These are phyloP conservation scores for Ramularia collo-cygni DNA, from an alignment of 2,329 filamentous ascomycete genomes.

Conservation along the genomic window DNA sequence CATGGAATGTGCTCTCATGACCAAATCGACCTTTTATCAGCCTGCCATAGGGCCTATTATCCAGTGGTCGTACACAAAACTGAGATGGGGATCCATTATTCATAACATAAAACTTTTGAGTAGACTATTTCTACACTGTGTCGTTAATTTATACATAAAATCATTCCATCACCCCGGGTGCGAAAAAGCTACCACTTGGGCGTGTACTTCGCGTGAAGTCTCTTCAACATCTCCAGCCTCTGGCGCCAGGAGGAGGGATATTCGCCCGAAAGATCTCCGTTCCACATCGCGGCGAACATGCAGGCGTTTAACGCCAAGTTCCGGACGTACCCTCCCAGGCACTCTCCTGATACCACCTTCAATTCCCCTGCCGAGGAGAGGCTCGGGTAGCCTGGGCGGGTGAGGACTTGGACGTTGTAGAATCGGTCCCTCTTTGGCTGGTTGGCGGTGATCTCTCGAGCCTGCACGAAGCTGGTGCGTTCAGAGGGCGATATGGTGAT, in stretches of 20 bases:
- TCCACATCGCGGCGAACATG: conserved; percentile 88
- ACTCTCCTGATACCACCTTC: conserved; percentile 79
- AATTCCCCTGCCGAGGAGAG: conserved; percentile 83
- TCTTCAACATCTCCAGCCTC: conserved; percentile 75
- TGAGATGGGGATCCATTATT: too few relatives aligned
- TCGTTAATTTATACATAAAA: too few relatives aligned
- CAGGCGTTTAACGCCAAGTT: conserved; percentile 88
- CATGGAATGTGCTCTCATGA: too few relatives aligned
- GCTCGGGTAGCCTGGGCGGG: conserved; percentile 80
- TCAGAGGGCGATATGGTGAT: conserved; percentile 92
- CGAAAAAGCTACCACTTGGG: not conserved
- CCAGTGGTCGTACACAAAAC: too few relatives aligned
- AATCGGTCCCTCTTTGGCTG: conserved; percentile 48
- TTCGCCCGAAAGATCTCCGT: conserved; percentile 52
- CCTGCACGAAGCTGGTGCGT: conserved; percentile 65
- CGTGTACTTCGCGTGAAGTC: conserved; percentile 59
- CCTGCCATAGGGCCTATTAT: too few relatives aligned
- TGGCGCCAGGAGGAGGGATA: conserved; percentile 86
- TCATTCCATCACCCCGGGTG: too few relatives aligned
- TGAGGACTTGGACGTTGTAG: conserved; percentile 85
- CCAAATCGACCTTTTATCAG: too few relatives aligned
- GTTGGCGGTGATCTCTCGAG: conserved; percentile 36
- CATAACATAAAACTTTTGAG: too few relatives aligned
- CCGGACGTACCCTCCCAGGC: conserved; percentile 77
- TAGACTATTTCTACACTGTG: too few relatives aligned